Evolutionary conservation across 73 alveolate genomes (phyloP).

Genomic region (Symbiodinium natans): DNA sequence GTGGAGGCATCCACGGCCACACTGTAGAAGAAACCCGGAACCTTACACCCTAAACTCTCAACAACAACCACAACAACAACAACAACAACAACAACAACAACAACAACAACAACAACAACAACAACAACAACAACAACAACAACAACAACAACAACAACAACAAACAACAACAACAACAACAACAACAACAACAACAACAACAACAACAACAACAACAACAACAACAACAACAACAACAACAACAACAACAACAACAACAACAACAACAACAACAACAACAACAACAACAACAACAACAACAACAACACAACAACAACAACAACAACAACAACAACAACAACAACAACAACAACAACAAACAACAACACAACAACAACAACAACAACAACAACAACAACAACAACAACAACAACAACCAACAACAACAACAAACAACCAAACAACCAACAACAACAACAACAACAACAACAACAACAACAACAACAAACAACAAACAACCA

Average conservation of each 20-base stretch:
- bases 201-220: conserved; percentile 2
- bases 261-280: conserved; percentile 2
- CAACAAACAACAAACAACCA: no score
- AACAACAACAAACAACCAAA: no score
- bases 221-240: conserved; percentile 2
- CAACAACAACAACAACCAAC: no score
- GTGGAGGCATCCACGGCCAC: no score
- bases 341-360: no score
- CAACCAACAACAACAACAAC: no score
- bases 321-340: background rate
- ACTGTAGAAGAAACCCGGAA: no score
- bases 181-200: background rate
- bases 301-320: no score
- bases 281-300: conserved; percentile 1
- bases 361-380: no score
- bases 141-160: conserved; percentile 1
- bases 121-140: conserved; percentile 2
- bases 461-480: no score
- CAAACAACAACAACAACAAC: conserved; percentile 1
- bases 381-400: background rate
- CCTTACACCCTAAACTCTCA: no score
- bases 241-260: background rate
- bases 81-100: background rate
- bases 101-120: conserved; percentile 2
- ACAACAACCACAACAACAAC: no score